Conservation (phyloP, 1,139 yeast species). For the Candida labiduridarum region DNA sequence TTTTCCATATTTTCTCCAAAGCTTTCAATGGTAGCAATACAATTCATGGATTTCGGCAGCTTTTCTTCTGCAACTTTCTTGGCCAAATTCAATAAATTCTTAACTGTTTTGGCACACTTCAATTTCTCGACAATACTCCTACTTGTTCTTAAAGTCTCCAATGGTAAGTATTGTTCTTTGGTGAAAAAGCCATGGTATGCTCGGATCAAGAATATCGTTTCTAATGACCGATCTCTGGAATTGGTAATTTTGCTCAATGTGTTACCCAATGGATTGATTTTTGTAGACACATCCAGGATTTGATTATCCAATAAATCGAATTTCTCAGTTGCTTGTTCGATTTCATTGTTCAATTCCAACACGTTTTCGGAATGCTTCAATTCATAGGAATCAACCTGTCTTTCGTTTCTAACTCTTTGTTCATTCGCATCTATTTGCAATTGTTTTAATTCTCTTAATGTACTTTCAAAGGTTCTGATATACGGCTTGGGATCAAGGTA, state of each 20-base stretch:
- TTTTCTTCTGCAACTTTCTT: conserved; percentile 59
- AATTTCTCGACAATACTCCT: conserved; percentile 52
- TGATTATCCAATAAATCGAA: conserved; percentile 63
- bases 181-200: conserved; percentile 78
- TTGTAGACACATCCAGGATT: conserved; percentile 60
- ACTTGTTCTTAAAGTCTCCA: conserved; percentile 52
- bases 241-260: conserved; percentile 73
- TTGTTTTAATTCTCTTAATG: conserved; percentile 67
- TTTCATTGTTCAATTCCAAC: conserved; percentile 53
- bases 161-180: conserved; percentile 62
- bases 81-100: conserved; percentile 65
- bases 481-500: conserved; percentile 90
- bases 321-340: conserved; percentile 42
- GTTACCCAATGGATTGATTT: conserved; percentile 75
- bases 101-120: conserved; percentile 69
- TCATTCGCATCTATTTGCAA: conserved; percentile 56
- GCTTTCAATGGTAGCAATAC: conserved; percentile 61
- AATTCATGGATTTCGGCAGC: conserved; percentile 49
- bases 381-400: conserved; percentile 64
- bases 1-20: conserved; percentile 80
- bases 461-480: conserved; percentile 89
- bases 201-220: conserved; percentile 72
- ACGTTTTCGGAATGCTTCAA: conserved; percentile 70
- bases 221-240: conserved; percentile 73
- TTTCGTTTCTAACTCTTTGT: conserved; percentile 51